A percentile compares a stretch with the other conserved stretches of the same genome.
These are phyloP conservation scores for Phytophthora constricta DNA, from an alignment of 352 stramenopile genomes.

Conservation along the genomic window DNA sequence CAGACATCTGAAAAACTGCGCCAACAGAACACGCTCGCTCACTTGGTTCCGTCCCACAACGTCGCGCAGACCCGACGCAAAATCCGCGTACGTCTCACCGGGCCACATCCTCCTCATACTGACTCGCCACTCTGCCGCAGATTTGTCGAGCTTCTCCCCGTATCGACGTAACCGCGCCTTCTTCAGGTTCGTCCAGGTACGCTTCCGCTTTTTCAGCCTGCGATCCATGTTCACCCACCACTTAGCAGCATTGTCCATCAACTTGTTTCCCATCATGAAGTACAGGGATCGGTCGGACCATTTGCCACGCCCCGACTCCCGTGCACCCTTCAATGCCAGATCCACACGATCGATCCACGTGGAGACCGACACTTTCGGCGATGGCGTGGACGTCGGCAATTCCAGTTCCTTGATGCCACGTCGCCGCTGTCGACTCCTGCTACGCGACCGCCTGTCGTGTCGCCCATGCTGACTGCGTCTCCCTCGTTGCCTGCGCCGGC, in stretches of 20 bases:
- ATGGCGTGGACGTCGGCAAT: not conserved
- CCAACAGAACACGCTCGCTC: not conserved
- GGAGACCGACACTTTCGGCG: not conserved
- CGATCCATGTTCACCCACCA: not conserved
- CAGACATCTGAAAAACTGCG: not conserved
- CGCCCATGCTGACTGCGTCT: too few relatives aligned
- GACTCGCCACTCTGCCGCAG: not conserved
- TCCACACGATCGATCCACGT: not conserved
- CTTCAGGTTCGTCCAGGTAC: slow-evolving; percentile 13
- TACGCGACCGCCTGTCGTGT: too few relatives aligned
- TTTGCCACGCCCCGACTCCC: not conserved
- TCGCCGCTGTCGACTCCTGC: too few relatives aligned
- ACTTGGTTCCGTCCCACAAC: not conserved
- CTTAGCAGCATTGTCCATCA: not conserved
- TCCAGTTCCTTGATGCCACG: not conserved
- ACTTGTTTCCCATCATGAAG: not conserved
- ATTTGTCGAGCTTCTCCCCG: not conserved
- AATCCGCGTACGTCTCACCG: slow-evolving; percentile 75
- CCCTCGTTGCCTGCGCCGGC: too few relatives aligned
- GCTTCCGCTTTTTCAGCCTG: not conserved
- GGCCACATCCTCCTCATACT: slow-evolving; percentile 81
- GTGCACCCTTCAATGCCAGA: not conserved
- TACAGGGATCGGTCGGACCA: not conserved
- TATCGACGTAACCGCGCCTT: not conserved
- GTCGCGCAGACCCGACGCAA: not conserved